Base-by-base conservation (phyloP, 192 early-diverging fungal species). In the Chytriomyces sp. region DNA sequence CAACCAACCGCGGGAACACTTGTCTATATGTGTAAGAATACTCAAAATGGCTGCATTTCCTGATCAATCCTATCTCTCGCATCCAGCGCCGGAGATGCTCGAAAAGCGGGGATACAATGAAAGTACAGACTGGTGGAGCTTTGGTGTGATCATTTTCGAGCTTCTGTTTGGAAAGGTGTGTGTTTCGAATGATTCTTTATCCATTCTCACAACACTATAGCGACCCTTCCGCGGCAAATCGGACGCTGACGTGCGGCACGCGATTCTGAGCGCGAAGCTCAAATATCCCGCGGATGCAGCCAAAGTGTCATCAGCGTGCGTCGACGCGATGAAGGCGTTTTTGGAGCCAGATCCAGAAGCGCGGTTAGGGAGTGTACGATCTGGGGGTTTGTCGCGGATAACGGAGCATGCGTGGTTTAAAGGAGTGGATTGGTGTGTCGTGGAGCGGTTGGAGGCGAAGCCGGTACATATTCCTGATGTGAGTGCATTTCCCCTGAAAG, bases 121-220 rank as follows among this genome's bases (percentile, higher is more conserved):
- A 25, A 88, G 86, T 39, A 91, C 95, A 12, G 96, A 98, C 78
- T 98, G 94, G 94, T 98, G 96, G 96, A 90, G 91, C 26, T 72
- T 97, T 25, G 96, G 96, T 17, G 90, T 97, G 2, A 85, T 49
- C 2, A 22, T 22, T 1, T 49, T 19, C 2, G 44, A 49, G 22
- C 44, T 49, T 49, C 2, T 49, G 14, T 49, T 19, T 2, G 44
- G 44, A 12, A 49, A 49, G 44, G 44, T 49, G 12, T 49, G 44
- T 2, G 44, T 22, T 49, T 2, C 14, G 14, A 49, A 19, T 22
- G 14, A 49, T 2, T 49, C 22, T 49, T 49, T 49, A 19, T 49
- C 22, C 22, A 19, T 49, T 49, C 22, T 1, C 0, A 49, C 44
- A 49, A 49, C 22, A 0, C 22, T 19, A 12, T 19, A 49, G 25